Conservation (phyloP, 1,139 yeast genomes). For the Yamadazyma dushanensis region DNA sequence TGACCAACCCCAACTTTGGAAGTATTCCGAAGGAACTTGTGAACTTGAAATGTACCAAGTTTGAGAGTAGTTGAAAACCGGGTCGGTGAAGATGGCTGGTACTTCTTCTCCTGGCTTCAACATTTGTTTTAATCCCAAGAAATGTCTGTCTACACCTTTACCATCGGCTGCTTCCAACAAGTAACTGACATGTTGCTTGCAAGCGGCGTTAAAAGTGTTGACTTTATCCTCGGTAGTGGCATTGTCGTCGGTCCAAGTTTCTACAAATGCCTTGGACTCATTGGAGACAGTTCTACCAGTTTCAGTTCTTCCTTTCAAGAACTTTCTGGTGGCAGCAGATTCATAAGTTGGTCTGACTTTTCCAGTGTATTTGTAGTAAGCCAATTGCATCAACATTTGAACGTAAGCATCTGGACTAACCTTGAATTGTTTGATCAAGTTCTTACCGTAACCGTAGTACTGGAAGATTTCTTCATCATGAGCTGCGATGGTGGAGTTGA, state of each 20-base stretch:
- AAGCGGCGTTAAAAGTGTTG: slow-evolving; percentile 69
- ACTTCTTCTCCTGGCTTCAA: slow-evolving; percentile 56
- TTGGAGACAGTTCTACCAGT: slow-evolving; percentile 86
- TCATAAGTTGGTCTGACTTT: slow-evolving; percentile 89
- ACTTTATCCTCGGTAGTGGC: slow-evolving; percentile 61
- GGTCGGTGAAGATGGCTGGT: slow-evolving; percentile 76
- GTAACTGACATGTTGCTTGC: slow-evolving; percentile 72
- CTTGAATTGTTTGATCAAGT: slow-evolving; percentile 65
- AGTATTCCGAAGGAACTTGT: slow-evolving; percentile 83
- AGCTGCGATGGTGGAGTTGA: slow-evolving; percentile 49
- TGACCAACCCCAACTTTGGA: slow-evolving; percentile 96
- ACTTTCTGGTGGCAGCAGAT: slow-evolving; percentile 91
- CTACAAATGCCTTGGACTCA: slow-evolving; percentile 72
- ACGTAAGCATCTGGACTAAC: slow-evolving; percentile 77
- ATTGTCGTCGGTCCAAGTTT: slow-evolving; percentile 67
- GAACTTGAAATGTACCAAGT: slow-evolving; percentile 90
- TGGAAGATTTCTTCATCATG: slow-evolving; percentile 70
- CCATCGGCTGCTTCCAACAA: slow-evolving; percentile 82
- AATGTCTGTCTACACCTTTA: slow-evolving; percentile 89
- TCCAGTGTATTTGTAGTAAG: slow-evolving; percentile 79
- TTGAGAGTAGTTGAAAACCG: slow-evolving; percentile 70
- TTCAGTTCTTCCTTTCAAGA: slow-evolving; percentile 92
- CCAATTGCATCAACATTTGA: slow-evolving; percentile 75
- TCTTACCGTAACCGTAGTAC: slow-evolving; percentile 71
- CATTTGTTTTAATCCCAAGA: slow-evolving; percentile 84